phyloP scores from a whole-genome alignment of 345 rosid genomes.

The Laguncularia racemosa region DNA sequence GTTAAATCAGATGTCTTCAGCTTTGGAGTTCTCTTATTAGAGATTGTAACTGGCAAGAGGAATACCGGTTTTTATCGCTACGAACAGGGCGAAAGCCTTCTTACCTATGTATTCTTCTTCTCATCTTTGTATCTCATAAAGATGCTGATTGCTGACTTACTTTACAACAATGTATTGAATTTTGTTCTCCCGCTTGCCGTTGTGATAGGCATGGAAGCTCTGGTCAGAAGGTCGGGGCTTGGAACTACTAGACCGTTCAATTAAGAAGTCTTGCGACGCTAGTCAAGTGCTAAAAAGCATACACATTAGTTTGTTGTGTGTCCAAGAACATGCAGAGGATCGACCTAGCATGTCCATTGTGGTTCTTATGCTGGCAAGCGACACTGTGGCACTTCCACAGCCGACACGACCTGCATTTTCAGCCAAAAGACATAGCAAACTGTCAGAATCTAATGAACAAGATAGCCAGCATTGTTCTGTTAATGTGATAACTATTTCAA shows the following conservation, averaged over 20 bases:
- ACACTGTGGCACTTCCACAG: slow-evolving; percentile 8
- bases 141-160: too few species aligned
- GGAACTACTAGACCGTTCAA: not conserved
- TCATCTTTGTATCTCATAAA: too few species aligned
- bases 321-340: slow-evolving; percentile 6
- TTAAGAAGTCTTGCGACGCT: not conserved
- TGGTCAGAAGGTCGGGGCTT: slow-evolving; percentile 1
- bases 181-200: too few species aligned
- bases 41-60: too few species aligned
- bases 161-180: too few species aligned
- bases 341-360: not conserved
- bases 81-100: too few species aligned
- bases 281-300: slow-evolving; percentile 8
- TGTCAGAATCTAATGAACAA: not conserved
- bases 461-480: not conserved
- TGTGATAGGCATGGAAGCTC: slow-evolving; percentile 3
- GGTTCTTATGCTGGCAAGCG: not conserved
- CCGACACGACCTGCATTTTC: slow-evolving; percentile 25
- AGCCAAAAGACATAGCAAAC: slow-evolving; percentile 2
- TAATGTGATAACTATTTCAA: not conserved
- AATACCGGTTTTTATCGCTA: too few species aligned
- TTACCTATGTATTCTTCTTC: too few species aligned
- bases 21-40: too few species aligned
- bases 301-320: slow-evolving; percentile 6
- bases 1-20: too few species aligned